Conservation (phyloP, 129 eudicot species). For the Helianthus annuus region DNA sequence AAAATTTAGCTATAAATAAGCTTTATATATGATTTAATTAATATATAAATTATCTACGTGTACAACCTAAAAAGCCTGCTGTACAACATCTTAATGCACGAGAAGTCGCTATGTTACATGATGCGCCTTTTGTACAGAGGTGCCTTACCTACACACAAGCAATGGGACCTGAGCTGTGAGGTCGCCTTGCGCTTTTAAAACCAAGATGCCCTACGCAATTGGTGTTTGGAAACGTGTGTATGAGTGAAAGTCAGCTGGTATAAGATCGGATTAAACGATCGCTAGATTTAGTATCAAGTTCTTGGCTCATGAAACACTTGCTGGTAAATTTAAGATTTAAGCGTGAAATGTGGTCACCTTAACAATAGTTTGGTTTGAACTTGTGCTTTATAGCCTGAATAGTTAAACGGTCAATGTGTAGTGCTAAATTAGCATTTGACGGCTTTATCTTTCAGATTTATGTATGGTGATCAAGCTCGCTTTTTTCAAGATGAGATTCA, state of each 20-base stretch:
- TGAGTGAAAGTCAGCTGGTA: not conserved
- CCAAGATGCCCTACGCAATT: not conserved
- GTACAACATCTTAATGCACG: too few relatives aligned
- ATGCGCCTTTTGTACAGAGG: too few relatives aligned
- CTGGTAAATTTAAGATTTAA: not conserved
- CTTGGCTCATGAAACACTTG: not conserved
- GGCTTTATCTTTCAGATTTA: conserved; percentile 48
- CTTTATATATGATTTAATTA: too few relatives aligned
- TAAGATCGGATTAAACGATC: not conserved
- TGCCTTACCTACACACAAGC: too few relatives aligned
- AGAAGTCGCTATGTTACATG: too few relatives aligned
- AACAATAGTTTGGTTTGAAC: not conserved
- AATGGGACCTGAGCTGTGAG: too few relatives aligned
- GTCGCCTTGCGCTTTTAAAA: too few relatives aligned
- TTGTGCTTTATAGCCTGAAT: not conserved
- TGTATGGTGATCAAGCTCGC: conserved; percentile 96
- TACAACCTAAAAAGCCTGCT: too few relatives aligned
- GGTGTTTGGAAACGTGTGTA: not conserved
- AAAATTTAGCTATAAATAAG: too few relatives aligned
- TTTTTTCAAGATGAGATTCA: conserved; percentile 89
- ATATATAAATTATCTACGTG: too few relatives aligned
- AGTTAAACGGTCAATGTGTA: not conserved
- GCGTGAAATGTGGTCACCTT: not conserved
- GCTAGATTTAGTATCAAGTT: not conserved
- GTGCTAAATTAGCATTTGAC: not conserved